Evolutionary conservation across 2,329 filamentous ascomycete genomes (phyloP), one percentile per base, ranked within the genome.

Genomic region (Cercospora beticola): DNA sequence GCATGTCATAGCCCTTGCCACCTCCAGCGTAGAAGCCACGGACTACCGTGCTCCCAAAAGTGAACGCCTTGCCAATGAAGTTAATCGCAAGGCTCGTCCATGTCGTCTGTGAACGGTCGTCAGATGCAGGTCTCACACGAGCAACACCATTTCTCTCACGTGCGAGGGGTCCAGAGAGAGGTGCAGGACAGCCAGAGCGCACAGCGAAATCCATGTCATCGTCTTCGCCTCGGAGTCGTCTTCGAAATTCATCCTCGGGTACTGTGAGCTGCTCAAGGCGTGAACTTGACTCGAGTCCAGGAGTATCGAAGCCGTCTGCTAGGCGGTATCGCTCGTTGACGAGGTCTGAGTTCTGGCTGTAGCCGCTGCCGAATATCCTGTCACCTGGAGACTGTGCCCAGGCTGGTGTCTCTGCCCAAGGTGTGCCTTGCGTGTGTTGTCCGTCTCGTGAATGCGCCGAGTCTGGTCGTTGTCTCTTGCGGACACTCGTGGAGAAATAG

Each of bases 11-110:
- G 28, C 88, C 89, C 68, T 84, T 84, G 8, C 94, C 94, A 3
- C 91, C 92, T 7, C 94, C 94, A 12, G 94, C 93, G 70, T 94
- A 89, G 78, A 97, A 97, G 0, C 94, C 94, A 65, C 87, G 86
- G 76, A 97, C 96, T 0, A 91, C 87, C 26, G 78, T 82, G 4
- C 83, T 88, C 82, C 94, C 97, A 75, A 97, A 95, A 73, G 93
- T 87, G 86, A 92, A 93, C 0, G 97, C 88, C 75, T 90, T 94
- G 18, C 92, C 91, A 7, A 92, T 84, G 0, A 90, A 84, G 49
- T 82, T 86, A 33, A 92, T 82, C 5, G 90, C 86, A 60, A 87
- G 80, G 18, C 82, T 82, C 31, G 86, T 85, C 89, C 88, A 90
- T 60, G 66, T 71, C 63, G 70, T 72, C 58, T 69, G 66, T 63